Conservation (phyloP, 2,329 filamentous ascomycete species). For the Fusarium bulbicola region DNA sequence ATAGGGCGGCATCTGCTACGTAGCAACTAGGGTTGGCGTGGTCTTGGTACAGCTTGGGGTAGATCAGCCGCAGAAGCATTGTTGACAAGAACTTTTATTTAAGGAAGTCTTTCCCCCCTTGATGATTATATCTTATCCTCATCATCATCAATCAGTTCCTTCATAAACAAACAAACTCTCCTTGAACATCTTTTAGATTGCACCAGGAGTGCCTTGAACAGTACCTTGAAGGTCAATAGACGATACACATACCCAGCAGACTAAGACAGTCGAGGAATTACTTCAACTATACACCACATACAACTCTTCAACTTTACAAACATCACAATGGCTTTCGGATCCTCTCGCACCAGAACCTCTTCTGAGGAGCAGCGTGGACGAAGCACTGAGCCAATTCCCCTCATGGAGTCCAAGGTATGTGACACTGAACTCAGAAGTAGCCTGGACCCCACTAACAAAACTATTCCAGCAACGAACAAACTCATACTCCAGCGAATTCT, state of each 20-base stretch:
- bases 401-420: conserved; percentile 39
- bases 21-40: conserved; percentile 21
- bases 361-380: conserved; percentile 35
- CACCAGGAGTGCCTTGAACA: conserved; percentile 36
- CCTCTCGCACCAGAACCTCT: conserved; percentile 23
- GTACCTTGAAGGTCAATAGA: conserved; percentile 27
- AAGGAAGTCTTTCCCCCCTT: conserved; percentile 22
- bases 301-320: neutral
- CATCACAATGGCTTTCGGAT: conserved; percentile 26
- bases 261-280: neutral
- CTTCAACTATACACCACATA: neutral
- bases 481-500: conserved; percentile 45
- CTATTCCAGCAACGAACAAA: conserved; percentile 38
- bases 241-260: conserved; percentile 19
- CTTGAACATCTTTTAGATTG: conserved; percentile 35
- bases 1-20: conserved; percentile 28
- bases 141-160: conserved; percentile 10
- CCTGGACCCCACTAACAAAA: conserved; percentile 30
- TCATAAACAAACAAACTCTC: conserved; percentile 27
- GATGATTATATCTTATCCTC: neutral
- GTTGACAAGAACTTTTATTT: conserved; percentile 24
- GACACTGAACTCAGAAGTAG: conserved; percentile 21
- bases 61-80: conserved; percentile 1
- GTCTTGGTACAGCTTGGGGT: conserved; percentile 13
- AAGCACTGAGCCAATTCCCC: conserved; percentile 36